phyloP scores from a whole-genome alignment of 1,139 yeast genomes.

The Scheffersomyces parashehatae region DNA sequence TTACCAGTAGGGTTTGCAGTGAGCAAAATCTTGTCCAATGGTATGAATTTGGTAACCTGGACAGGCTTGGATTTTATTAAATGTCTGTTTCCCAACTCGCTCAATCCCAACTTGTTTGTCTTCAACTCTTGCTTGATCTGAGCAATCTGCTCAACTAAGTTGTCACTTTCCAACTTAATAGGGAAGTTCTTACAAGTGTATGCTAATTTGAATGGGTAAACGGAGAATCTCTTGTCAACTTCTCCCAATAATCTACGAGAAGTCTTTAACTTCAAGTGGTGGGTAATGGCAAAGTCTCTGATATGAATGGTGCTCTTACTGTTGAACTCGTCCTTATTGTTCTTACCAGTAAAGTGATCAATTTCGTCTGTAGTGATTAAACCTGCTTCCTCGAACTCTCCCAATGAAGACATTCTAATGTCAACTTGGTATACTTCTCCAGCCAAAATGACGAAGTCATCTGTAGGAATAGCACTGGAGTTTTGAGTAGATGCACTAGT shows the following conservation, averaged over 20 bases:
- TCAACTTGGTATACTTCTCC: constrained; percentile 91
- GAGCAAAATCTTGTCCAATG: constrained; percentile 62
- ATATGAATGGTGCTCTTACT: constrained; percentile 74
- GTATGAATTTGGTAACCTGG: constrained; percentile 68
- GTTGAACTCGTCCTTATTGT: constrained; percentile 51
- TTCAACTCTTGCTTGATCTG: constrained; percentile 53
- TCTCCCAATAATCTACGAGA: constrained; percentile 70
- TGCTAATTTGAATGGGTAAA: constrained; percentile 85
- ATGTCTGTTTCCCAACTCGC: constrained; percentile 80
- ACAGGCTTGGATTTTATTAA: constrained; percentile 76
- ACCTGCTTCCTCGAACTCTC: constrained; percentile 57
- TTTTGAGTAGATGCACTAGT: constrained; percentile 22
- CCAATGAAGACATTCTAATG: constrained; percentile 73
- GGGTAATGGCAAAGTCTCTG: constrained; percentile 81
- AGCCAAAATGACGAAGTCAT: constrained; percentile 66
- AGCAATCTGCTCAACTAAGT: constrained; percentile 36
- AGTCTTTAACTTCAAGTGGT: constrained; percentile 73
- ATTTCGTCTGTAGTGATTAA: constrained; percentile 65
- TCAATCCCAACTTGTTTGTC: constrained; percentile 71
- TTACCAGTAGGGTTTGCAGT: constrained; percentile 64
- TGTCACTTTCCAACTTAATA: constrained; percentile 38
- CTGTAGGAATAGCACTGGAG: constrained; percentile 65
- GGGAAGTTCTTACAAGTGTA: constrained; percentile 66
- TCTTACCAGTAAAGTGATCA: constrained; percentile 64
- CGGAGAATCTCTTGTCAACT: constrained; percentile 75